Evolutionary conservation across 163 green algal genomes (phyloP), one percentile per base, ranked within the genome.

Genomic region (Scenedesmus sp.): DNA sequence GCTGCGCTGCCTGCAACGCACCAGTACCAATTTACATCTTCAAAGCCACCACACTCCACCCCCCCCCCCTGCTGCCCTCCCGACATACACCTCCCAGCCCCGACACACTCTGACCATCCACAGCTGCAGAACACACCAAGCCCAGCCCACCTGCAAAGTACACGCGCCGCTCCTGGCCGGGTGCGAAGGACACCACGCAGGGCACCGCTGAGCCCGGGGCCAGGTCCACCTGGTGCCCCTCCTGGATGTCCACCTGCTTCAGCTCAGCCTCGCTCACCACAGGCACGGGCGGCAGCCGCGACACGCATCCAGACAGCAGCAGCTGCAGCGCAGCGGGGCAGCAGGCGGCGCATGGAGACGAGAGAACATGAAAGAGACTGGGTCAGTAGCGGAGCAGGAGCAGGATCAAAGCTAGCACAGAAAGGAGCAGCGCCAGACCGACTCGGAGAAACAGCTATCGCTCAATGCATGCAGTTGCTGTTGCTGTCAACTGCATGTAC

Each of bases 131-230:
- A 46, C 34, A 46, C 34, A 46, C 34, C 34, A 46, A 46, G 34
- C n/a, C 26, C 67, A 12, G 13, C 88, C n/a, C 66, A 92, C 88
- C 88, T 70, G 95, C 94, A 91, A 98, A 97, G 87, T 94, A 95
- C 23, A 98, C 96, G 4, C 94, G 90, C 20, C 94, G 95, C 95
- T 98, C 97, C 91, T 96, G 89, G 66, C 96, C 96, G 0, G 94
- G 94, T 1, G 90, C n/a, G 77, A 99, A 99, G 66, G 96, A 96
- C 10, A 99, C 97, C n/a, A 95, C 95, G 94, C 96, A 98, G 52
- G 91, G 90, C 77, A 97, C 95, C 55, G 93, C 89, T 18, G 86
- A 88, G 66, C 62, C 92, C 10, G 90, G 90, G 3, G 76, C 84
- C 34, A 93, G 77, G n/a, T 93, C 90, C 20, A 93, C 77, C 52